Evolutionary conservation across 805 yeast species (phyloP), one percentile per base, ranked within the genome.

Genomic region (Pichia nakasei): DNA sequence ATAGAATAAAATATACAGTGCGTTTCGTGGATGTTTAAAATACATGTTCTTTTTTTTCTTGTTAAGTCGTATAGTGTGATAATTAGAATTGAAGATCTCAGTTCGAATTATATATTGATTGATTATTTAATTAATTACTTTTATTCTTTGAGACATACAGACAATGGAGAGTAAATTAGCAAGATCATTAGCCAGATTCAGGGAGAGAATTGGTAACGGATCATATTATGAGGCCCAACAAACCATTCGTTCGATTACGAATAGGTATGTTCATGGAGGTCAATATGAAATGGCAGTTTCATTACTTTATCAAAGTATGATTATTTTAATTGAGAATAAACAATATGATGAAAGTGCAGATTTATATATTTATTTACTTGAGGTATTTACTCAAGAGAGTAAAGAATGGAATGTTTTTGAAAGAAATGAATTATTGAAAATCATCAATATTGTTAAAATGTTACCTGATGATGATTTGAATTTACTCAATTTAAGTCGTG

Each of bases 201-300:
- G 80, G 56, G 72, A 69, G 37, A 60, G 84, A 54, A 82, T 91
- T 50, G 75, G 73, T 41, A 73, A 73, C 40, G 86, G 85, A 3
- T 84, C 88, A 44, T 87, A 73, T 65, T 91, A 91, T 60, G 98
- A 93, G 60, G 97, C 97, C 0, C 96, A 91, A 60, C 97, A 93
- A 63, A 89, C 96, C 0, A 72, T 93, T 41, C 71, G 96, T 56
- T 87, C 97, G 6, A 84, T 91, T 43, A 85, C 85, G 35, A 88
- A 88, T 52, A 72, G 98, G 58, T 83, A 85, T 57, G 82, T 84
- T 36, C 77, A 85, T 50, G 59, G 79, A 21, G 77, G 78, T 48
- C 77, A 82, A 47, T 85, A 73, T 59, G 66, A 64, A 3, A 81
- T 82, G 34, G 95, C 97, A 9, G 71, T 78, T 41, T 88, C 84